Evolutionary conservation across 2,329 filamentous ascomycete species (phyloP).

Genomic region (Nakataea oryzae): DNA sequence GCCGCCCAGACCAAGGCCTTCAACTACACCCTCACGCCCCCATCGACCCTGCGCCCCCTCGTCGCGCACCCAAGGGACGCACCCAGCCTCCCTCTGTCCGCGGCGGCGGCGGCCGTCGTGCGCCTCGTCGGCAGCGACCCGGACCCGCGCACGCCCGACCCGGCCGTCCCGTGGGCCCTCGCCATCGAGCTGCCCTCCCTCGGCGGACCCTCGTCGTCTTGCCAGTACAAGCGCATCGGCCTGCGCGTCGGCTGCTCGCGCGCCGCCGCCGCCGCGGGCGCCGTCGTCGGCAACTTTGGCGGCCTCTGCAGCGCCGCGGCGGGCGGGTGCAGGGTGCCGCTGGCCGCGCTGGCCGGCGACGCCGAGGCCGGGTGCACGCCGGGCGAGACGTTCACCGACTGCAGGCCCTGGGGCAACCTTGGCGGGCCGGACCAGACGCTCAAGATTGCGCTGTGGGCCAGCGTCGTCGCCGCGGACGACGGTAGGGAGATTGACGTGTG

Average conservation of each 20-base stretch:
- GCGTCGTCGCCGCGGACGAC: not conserved
- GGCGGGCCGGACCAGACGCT: not conserved
- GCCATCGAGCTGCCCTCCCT: not conserved
- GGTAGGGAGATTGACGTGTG: not conserved
- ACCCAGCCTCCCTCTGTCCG: not conserved
- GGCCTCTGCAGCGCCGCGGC: not conserved
- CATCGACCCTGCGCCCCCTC: not conserved
- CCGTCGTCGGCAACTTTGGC: not conserved
- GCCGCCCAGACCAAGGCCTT: not conserved
- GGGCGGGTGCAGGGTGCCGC: not conserved
- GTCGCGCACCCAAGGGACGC: not conserved
- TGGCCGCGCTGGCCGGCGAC: not conserved
- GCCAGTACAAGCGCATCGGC: not conserved
- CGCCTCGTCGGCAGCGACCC: not conserved
- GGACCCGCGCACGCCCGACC: not conserved
- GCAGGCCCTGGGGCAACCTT: not conserved
- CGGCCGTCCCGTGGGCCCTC: too few species aligned
- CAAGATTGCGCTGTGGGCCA: not conserved
- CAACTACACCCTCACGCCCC: not conserved
- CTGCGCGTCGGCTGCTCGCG: not conserved
- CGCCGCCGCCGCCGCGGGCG: too few species aligned
- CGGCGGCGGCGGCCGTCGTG: not conserved
- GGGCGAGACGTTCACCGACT: not conserved
- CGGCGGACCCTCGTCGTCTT: too few species aligned
- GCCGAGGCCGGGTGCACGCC: not conserved